phyloP scores from a whole-genome alignment of 2,329 filamentous ascomycete species.

The Gaeumannomyces tritici region DNA sequence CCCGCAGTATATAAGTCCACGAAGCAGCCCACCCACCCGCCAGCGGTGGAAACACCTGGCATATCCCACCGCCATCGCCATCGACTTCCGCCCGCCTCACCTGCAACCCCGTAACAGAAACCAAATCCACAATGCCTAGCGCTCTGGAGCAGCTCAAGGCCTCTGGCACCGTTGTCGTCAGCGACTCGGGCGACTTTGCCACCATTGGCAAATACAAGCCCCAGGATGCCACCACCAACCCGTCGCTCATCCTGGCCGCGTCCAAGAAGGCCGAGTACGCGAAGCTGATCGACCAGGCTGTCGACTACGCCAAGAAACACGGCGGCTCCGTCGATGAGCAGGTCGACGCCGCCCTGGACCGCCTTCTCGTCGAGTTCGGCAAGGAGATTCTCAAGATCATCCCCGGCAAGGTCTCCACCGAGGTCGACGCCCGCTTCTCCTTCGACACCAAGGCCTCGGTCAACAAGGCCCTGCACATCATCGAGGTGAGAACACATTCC shows the following conservation, averaged over 20 bases:
- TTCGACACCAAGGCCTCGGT: constrained; percentile 91
- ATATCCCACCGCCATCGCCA: neutral
- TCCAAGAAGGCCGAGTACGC: constrained; percentile 98
- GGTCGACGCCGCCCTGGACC: constrained; percentile 85
- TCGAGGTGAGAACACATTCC: constrained; percentile 56
- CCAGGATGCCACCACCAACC: constrained; percentile 99
- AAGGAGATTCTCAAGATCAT: constrained; percentile 95
- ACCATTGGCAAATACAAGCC: constrained; percentile 99
- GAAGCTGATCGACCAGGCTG: constrained; percentile 76
- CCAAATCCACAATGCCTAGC: constrained; percentile 56
- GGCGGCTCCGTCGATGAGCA: constrained; percentile 63
- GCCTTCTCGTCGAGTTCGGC: constrained; percentile 94
- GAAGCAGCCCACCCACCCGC: neutral
- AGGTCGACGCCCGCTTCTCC: constrained; percentile 92
- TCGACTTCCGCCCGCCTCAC: neutral
- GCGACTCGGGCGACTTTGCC: constrained; percentile 85
- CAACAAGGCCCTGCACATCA: constrained; percentile 93
- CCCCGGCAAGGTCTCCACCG: constrained; percentile 96
- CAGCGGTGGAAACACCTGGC: neutral
- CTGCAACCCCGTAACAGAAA: neutral
- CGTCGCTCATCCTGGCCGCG: constrained; percentile 93
- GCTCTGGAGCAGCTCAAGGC: constrained; percentile 97
- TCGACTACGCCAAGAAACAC: constrained; percentile 75
- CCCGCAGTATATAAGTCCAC: neutral
- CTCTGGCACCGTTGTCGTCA: constrained; percentile 92